These are phyloP conservation scores for Picochlorum sp. DNA, from an alignment of 139 green algal genomes.

Conservation along the genomic window DNA sequence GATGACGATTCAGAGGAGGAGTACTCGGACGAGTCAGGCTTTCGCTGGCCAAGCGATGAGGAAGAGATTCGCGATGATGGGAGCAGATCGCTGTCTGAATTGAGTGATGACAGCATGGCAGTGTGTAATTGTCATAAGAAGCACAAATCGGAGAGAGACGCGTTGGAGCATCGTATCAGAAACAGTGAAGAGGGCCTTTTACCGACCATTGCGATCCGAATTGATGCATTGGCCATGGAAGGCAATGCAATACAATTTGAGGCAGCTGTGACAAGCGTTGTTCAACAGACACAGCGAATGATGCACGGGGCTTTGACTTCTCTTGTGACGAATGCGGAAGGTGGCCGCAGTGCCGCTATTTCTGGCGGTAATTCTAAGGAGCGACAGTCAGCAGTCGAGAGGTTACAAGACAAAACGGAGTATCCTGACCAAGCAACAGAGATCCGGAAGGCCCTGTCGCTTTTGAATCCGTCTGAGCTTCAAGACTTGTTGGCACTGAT, in stretches of 20 bases:
- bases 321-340: background rate
- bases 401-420: background rate
- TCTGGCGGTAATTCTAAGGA: background rate
- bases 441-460: background rate
- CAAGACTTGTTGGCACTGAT: conserved; percentile 6
- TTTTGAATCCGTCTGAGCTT: background rate
- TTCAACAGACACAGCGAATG: conserved; percentile 6
- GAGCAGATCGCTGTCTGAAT: background rate
- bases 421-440: background rate
- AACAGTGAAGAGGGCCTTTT: conserved; percentile 10
- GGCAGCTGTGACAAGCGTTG: conserved; percentile 1
- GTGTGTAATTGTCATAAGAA: background rate
- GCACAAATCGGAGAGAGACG: background rate
- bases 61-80: background rate
- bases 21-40: background rate
- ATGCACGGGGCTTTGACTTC: background rate
- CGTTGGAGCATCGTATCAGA: conserved; percentile 1
- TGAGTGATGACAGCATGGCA: background rate
- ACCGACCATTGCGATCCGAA: background rate
- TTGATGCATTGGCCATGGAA: background rate
- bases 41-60: background rate
- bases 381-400: background rate
- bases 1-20: background rate
- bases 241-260: conserved; percentile 5
- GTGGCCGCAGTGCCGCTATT: background rate